These are phyloP conservation scores for Nicotiana rustica DNA, from an alignment of 305 asterid genomes.

Conservation along the genomic window DNA sequence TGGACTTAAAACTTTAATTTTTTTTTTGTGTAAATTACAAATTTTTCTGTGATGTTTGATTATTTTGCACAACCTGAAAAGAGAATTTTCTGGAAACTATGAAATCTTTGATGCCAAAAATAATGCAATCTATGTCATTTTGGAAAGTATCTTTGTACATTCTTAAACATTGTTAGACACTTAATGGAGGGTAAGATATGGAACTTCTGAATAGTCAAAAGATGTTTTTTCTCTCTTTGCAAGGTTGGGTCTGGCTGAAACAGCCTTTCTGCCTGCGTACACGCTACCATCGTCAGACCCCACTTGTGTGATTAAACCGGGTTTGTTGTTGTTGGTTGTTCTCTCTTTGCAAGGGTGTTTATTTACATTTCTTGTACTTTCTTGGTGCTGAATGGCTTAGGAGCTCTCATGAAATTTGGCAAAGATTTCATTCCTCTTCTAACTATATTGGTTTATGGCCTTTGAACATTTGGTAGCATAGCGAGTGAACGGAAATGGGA, in stretches of 20 bases:
- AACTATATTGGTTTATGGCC: neutral
- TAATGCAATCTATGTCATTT: neutral
- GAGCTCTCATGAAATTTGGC: slow-evolving; percentile 14
- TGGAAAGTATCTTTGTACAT: neutral
- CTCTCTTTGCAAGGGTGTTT: neutral
- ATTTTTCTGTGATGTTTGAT: neutral
- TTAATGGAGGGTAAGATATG: slow-evolving; percentile 1
- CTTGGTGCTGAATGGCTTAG: slow-evolving; percentile 25
- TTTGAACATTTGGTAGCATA: neutral
- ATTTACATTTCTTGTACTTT: neutral
- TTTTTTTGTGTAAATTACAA: neutral
- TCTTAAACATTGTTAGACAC: neutral
- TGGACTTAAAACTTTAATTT: neutral
- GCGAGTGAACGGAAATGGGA: neutral
- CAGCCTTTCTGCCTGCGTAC: no score
- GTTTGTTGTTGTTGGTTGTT: no score
- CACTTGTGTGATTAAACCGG: no score
- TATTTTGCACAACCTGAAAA: slow-evolving; percentile 4
- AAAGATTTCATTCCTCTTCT: neutral
- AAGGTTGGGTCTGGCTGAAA: neutral
- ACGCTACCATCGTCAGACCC: no score
- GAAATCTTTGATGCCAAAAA: neutral
- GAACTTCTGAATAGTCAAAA: slow-evolving; percentile 10
- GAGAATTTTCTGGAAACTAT: neutral
- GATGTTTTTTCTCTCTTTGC: neutral